Percentiles rank a stretch among this genome's conserved stretches.
These are phyloP conservation scores for Penicillium coffeae DNA, from an alignment of 495 filamentous ascomycete genomes.

Conservation along the genomic window DNA sequence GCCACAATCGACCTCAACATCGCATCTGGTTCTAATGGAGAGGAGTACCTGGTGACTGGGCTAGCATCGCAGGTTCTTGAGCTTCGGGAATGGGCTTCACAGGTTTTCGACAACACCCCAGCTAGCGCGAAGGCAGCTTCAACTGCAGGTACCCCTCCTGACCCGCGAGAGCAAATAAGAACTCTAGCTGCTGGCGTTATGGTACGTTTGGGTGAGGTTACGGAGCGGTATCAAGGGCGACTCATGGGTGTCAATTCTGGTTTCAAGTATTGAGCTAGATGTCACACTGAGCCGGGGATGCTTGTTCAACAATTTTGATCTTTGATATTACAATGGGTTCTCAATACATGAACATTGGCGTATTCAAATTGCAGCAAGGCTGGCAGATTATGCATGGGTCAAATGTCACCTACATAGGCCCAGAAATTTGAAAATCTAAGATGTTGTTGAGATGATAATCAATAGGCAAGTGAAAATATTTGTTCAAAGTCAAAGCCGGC, in stretches of 20 bases:
- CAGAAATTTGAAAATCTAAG: background rate
- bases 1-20: conserved; percentile 80
- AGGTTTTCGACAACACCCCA: conserved; percentile 59
- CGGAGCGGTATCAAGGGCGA: conserved; percentile 72
- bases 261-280: conserved; percentile 40
- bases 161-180: conserved; percentile 38
- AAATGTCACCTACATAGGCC: too few species aligned
- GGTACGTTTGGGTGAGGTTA: conserved; percentile 70
- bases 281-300: too few species aligned
- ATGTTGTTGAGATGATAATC: conserved; percentile 18
- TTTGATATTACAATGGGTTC: too few species aligned
- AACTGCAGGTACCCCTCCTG: conserved; percentile 40
- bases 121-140: conserved; percentile 16
- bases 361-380: too few species aligned
- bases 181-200: conserved; percentile 76
- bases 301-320: too few species aligned
- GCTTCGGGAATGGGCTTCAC: conserved; percentile 46
- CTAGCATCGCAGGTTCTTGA: conserved; percentile 38
- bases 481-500: too few species aligned
- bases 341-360: too few species aligned
- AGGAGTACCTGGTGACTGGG: conserved; percentile 62
- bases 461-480: background rate
- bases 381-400: too few species aligned
- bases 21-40: conserved; percentile 50
- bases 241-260: conserved; percentile 50